Base-by-base conservation (phyloP, 2,329 filamentous ascomycete species). In the Diatrype stigma region DNA sequence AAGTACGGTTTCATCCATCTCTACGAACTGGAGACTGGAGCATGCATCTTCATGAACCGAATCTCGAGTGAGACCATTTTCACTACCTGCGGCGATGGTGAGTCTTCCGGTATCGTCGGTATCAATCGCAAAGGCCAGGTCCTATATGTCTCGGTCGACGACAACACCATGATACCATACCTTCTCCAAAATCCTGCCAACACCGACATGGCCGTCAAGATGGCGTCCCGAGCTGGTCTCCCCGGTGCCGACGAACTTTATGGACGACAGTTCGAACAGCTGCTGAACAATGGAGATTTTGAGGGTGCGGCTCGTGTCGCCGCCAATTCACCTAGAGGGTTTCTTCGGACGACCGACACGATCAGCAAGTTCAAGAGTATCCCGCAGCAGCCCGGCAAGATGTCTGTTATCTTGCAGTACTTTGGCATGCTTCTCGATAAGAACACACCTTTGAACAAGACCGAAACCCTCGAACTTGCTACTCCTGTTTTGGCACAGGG, bases 11-110 rank as follows among this genome's bases (percentile, higher is more conserved):
- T 97, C 74, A 97, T 99, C 63, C 94, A 99, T 73, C 82, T 99
- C 22, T 97, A 99, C 74, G 95, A 99, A 66, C 84, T 99, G 51
- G 95, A 99, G 77, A 94, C 89, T 7, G 95, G 90, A 52, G 89
- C 88, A 12, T 95, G 90, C 69, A 94, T 99, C 68, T 99, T 96
- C 82, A 95, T 99, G 91, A 99, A 99, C 80, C 88, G 95, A 63
- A 99, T 99, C 65, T 99, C 94, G 32, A 96, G 91, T 77, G 94
- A 99, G 69, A 99, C 94, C 23, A 97, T 99, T 69, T 99, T 99
- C 76, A 95, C 93, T 23, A 96, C 92, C 19, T 87, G 90, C 45
- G 76, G 86, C 34, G 94, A 99, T 68, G 81, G 82, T 49, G 86
- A 91, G 21, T 95, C 90, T 17, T 84, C 87, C 44, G 95, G 95